Evolutionary conservation across 2,329 filamentous ascomycete genomes (phyloP).

Genomic region (Paecilomyces variotii): DNA sequence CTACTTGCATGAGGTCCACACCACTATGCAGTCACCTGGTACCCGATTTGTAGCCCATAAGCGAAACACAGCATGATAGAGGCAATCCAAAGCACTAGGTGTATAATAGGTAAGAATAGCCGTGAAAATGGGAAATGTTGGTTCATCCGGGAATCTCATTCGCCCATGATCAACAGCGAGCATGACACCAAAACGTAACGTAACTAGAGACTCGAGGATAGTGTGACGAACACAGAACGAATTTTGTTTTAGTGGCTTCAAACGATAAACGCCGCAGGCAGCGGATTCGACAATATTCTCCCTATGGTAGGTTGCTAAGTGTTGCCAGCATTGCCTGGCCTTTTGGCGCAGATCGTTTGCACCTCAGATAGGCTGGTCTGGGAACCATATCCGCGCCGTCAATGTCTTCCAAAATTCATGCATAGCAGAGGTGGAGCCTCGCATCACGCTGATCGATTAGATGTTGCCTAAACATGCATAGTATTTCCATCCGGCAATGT

Average conservation of each 20-base stretch:
- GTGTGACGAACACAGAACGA: background rate
- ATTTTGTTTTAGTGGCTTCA: background rate
- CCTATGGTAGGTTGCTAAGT: background rate
- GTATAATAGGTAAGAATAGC: background rate
- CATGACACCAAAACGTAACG: background rate
- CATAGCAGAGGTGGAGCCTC: background rate
- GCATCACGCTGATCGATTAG: background rate
- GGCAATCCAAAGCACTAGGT: background rate
- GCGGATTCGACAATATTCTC: background rate
- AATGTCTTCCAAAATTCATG: background rate
- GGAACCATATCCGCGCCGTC: background rate
- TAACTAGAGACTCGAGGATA: background rate
- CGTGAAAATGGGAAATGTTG: background rate
- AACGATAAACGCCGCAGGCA: background rate
- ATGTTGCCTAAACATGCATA: background rate
- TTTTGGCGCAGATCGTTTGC: background rate
- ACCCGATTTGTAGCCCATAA: background rate
- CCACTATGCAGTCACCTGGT: background rate
- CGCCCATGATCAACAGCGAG: background rate
- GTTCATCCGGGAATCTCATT: background rate
- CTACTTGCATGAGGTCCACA: background rate
- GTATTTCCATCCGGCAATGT: background rate
- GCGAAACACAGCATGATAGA: background rate
- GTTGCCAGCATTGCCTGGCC: background rate
- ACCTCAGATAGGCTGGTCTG: background rate